Conservation (phyloP, 2,329 filamentous ascomycete genomes). For the Paracoccidioides brasiliensis region DNA sequence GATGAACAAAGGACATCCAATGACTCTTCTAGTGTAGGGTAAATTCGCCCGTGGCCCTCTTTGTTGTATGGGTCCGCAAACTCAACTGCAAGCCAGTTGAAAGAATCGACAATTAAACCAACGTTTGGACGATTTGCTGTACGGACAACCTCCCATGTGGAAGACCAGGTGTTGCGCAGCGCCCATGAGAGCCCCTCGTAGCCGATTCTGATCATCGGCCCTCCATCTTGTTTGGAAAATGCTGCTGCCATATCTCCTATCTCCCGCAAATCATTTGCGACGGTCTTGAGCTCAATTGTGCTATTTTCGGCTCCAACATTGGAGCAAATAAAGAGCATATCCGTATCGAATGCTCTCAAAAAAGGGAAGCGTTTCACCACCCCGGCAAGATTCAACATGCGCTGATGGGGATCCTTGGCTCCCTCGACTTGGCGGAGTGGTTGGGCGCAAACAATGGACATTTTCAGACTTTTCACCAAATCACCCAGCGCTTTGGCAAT, state of each 20-base stretch:
- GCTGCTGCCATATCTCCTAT: slow-evolving; percentile 2
- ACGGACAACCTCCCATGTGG: slow-evolving; percentile 3
- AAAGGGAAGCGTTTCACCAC: slow-evolving; percentile 1
- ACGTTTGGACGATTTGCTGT: not conserved
- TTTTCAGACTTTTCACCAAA: not conserved
- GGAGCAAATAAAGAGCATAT: not conserved
- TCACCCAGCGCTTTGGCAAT: slow-evolving; percentile 1
- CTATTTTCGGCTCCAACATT: slow-evolving; percentile 1
- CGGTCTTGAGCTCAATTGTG: slow-evolving; percentile 1
- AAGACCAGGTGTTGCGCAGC: not conserved
- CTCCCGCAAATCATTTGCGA: not conserved
- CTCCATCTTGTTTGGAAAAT: not conserved
- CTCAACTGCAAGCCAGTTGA: slow-evolving; percentile 2
- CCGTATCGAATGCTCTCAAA: not conserved
- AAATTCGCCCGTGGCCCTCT: slow-evolving; percentile 1
- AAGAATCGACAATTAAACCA: slow-evolving; percentile 1
- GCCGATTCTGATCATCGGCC: slow-evolving; percentile 1
- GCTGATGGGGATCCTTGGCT: not conserved
- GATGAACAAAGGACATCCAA: slow-evolving; percentile 1
- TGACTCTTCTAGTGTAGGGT: not conserved
- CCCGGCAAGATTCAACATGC: not conserved
- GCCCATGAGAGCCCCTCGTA: slow-evolving; percentile 2
- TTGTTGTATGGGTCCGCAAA: slow-evolving; percentile 2
- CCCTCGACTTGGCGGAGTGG: not conserved
- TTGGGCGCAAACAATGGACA: not conserved